These are phyloP conservation scores for Agapanthus africanus DNA, from an alignment of 106 monocot genomes.

Conservation along the genomic window DNA sequence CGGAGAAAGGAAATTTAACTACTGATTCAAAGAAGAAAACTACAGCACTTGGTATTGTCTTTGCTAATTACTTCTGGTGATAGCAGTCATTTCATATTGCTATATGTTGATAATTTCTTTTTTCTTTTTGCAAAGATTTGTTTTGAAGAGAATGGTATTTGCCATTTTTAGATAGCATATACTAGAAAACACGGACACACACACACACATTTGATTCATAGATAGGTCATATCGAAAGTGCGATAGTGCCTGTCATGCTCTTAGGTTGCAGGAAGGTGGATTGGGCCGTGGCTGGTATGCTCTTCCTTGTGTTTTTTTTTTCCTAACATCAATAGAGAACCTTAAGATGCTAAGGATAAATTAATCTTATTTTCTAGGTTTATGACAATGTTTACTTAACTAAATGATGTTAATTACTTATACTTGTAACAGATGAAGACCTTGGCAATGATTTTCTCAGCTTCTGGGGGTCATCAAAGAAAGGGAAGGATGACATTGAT, in stretches of 20 bases:
- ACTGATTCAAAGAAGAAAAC: conserved; percentile 30
- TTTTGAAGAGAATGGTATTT: too few relatives aligned
- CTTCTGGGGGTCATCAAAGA: conserved; percentile 53
- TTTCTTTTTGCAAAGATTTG: too few relatives aligned
- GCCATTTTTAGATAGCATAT: neutral
- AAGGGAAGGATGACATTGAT: conserved; percentile 44
- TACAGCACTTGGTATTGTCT: conserved; percentile 22
- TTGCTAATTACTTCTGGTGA: neutral
- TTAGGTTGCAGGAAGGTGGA: too few relatives aligned
- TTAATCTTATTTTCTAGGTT: neutral
- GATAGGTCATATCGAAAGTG: neutral
- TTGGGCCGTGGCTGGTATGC: too few relatives aligned
- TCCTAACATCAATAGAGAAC: neutral
- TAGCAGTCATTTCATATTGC: neutral
- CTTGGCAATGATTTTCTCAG: conserved; percentile 77
- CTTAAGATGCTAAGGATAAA: neutral
- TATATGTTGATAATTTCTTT: neutral
- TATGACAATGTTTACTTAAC: neutral
- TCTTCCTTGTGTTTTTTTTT: too few relatives aligned
- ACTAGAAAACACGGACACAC: too few relatives aligned
- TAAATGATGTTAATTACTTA: too few relatives aligned
- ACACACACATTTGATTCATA: neutral
- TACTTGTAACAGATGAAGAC: conserved; percentile 55
- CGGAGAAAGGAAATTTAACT: conserved; percentile 22
- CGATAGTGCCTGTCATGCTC: too few relatives aligned